Evolutionary conservation across 371 early-diverging fungal genomes (phyloP), one percentile per base, ranked within the genome.

Genomic region (Mucor piriformis): DNA sequence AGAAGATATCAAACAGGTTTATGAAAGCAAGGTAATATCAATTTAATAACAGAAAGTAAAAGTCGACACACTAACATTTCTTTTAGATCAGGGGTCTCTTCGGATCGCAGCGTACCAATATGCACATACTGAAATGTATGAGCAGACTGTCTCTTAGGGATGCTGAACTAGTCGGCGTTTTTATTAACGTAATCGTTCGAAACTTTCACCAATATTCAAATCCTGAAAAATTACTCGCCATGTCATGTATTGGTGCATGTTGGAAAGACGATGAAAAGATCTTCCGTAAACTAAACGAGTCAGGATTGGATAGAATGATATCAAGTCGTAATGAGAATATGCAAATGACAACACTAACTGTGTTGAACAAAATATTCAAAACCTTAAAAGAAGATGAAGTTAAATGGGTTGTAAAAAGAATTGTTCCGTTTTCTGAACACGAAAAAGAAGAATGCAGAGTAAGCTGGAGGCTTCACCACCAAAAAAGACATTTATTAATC

Each of bases 221-320:
- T 0, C 63, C 69, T 18, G 61, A 76, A 25, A 62, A 84, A 51
- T 55, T 75, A 23, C 18, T 73, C 37, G 81, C 81, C 2, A 54
- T 92, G 7, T 79, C 84, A 24, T 76, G 87, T 6, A 64, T 92
- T 12, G 73, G 77, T 12, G 78, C 75, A 2, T 74, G 75, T 10
- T 81, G 78, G 18, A 72, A 79, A 3, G 48, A 66, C 3, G 74
- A 83, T 29, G 76, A 69, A 0, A 75, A 79, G 29, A 52, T 88
- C 2, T 87, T 87, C 53, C 65, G 59, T 12, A 79, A 76, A 3
- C 62, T 89, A 12, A 63, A 77, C 25, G 76, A 61, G 1, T 43
- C 80, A 25, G 76, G 80, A 43, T 60, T 89, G 27, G 21, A 77
- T 2, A 34, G 50, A 24, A 44, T 59, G 44, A 20, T 65, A 16